Percentiles rank a stretch among this genome's conserved stretches.
Conservation (phyloP, 306 rosid species). For the Begonia loranthoides region DNA sequence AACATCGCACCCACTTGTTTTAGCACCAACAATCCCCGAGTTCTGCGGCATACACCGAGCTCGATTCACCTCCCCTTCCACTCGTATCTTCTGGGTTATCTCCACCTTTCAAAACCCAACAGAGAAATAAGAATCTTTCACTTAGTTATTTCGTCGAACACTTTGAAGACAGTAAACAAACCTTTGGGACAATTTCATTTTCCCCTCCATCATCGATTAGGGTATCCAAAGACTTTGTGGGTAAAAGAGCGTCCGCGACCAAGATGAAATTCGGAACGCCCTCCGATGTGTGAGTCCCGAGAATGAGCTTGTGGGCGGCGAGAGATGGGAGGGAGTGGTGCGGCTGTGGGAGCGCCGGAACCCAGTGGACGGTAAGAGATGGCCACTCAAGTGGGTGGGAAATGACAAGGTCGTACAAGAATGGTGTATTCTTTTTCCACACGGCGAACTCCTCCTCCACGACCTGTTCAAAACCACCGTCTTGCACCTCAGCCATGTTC, state of each 20-base stretch:
- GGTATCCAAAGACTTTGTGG: conserved; percentile 20
- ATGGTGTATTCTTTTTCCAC: conserved; percentile 79
- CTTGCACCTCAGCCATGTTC: background rate
- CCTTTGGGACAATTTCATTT: conserved; percentile 46
- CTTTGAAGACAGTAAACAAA: conserved; percentile 8
- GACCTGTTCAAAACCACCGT: background rate
- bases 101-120: conserved; percentile 33
- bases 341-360: conserved; percentile 28
- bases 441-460: conserved; percentile 53
- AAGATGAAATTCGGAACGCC: conserved; percentile 58
- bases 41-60: conserved; percentile 89
- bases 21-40: conserved; percentile 44
- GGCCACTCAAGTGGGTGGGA: conserved; percentile 91
- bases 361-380: conserved; percentile 81
- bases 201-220: conserved; percentile 12
- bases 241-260: conserved; percentile 59
- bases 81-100: conserved; percentile 41
- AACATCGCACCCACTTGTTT: conserved; percentile 69
- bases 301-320: conserved; percentile 45
- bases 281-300: conserved; percentile 75
- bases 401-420: conserved; percentile 58
- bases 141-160: conserved; percentile 26
- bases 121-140: background rate
- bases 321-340: conserved; percentile 36
- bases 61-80: conserved; percentile 88